Base-by-base conservation (phyloP, 2,329 filamentous ascomycete species). In the Orbilia ellipsospora region DNA sequence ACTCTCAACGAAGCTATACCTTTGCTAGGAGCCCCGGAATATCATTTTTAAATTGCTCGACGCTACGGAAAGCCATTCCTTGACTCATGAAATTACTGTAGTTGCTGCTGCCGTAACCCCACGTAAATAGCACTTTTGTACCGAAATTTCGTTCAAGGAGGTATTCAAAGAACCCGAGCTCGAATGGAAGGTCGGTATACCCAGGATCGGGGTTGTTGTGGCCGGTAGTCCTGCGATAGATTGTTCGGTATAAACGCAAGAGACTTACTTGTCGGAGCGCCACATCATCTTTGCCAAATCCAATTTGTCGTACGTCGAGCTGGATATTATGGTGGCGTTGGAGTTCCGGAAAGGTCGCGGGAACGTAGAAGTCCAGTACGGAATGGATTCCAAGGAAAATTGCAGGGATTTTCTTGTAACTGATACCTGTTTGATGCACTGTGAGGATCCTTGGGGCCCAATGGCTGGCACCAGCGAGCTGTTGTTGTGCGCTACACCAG, bases 141-240 rank as follows among this genome's bases (percentile, higher is more conserved):
- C 56, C 31, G 44, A 63, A 74, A 10, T 68, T 18, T 15, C 54
- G 40, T 18, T 16, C 23, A 7, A 74, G 42, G 16, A 64, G 26
- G 28, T 74, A 68, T 26, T 74, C 56, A 36, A 74, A 64, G 28
- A 74, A 74, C 0, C 70, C 63, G n/a, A 74, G 60, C 31, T 74
- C 70, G 26, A 67, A 74, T 15, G 70, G 70, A 16, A 74, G 42
- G 40, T 68, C 51, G 20, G 20, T 68, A 4, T 45, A 18, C 0
- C 12, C 2, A 23, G 23, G 23, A 1, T 18, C 26, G 4, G 10
- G 20, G 15, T 36, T 15, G 0, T 16, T 10, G 0, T 28, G 23
- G 1, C 26, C 16, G 12, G 45, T 10, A 13, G 23, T 16, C 6
- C 48, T 23, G 8, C 26, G 18, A 20, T 63, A 44, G 1, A 68